Percentiles rank a stretch among this genome's conserved stretches.
Conservation (phyloP, 345 rosid genomes). For the Trapa incisa region DNA sequence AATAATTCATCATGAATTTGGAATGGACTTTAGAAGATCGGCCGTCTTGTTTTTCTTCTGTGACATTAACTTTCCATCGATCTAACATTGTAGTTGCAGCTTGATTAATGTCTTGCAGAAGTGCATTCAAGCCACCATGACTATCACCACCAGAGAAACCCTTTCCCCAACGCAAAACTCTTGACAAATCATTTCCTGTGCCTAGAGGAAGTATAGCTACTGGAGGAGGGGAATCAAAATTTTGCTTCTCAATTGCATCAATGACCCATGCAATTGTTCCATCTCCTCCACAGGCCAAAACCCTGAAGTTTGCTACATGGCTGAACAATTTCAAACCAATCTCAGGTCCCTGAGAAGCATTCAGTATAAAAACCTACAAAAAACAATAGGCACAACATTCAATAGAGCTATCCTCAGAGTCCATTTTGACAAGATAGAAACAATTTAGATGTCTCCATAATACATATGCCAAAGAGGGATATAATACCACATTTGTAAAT, state of each 20-base stretch:
- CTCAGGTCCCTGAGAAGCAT: conserved; percentile 68
- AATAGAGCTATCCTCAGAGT: background rate
- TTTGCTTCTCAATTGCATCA: conserved; percentile 56
- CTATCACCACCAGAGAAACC: conserved; percentile 54
- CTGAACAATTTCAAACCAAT: conserved; percentile 57
- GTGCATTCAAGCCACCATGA: conserved; percentile 52
- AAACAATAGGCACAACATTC: background rate
- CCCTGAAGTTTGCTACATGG: conserved; percentile 49
- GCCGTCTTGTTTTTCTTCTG: conserved; percentile 31
- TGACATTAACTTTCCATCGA: conserved; percentile 61
- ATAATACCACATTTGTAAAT: background rate
- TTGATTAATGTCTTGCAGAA: conserved; percentile 58
- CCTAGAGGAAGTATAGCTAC: conserved; percentile 78
- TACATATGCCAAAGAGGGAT: conserved; percentile 1
- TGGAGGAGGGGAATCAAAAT: conserved; percentile 73
- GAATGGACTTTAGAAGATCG: conserved; percentile 24
- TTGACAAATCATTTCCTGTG: conserved; percentile 77
- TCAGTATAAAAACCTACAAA: conserved; percentile 57
- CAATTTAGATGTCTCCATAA: background rate
- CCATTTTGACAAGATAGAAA: background rate
- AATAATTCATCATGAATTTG: conserved; percentile 76
- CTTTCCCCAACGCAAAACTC: conserved; percentile 79
- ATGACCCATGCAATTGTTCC: conserved; percentile 87
- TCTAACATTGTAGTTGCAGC: conserved; percentile 82
- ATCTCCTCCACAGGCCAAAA: conserved; percentile 82